Conservation (phyloP, 2,329 filamentous ascomycete genomes). For the Monilinia fructicola region DNA sequence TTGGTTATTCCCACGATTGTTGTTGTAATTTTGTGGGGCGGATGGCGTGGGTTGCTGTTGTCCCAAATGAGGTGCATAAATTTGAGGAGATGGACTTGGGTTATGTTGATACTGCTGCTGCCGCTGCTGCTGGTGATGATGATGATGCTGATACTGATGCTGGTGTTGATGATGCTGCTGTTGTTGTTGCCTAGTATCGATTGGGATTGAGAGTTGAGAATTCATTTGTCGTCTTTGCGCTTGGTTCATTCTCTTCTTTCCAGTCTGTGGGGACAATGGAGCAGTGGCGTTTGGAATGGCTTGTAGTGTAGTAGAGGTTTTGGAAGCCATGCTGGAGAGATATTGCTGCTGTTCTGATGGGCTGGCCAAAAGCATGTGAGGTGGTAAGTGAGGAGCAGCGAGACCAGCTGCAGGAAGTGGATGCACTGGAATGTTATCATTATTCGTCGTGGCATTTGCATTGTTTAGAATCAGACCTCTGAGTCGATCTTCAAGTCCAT, state of each 20-base stretch:
- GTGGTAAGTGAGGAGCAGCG: slow-evolving; percentile 27
- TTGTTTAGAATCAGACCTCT: slow-evolving; percentile 60
- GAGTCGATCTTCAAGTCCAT: slow-evolving; percentile 55
- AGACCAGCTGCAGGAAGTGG: slow-evolving; percentile 29
- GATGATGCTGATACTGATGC: neutral
- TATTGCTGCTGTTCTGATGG: slow-evolving; percentile 32
- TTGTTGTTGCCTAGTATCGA: slow-evolving; percentile 45
- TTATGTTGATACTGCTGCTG: slow-evolving; percentile 38
- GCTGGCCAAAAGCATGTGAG: slow-evolving; percentile 32
- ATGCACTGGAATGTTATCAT: slow-evolving; percentile 28
- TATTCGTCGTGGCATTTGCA: slow-evolving; percentile 34
- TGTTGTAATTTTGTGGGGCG: slow-evolving; percentile 18
- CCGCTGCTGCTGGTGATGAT: slow-evolving; percentile 33
- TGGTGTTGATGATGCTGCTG: slow-evolving; percentile 30
- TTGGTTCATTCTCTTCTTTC: slow-evolving; percentile 57
- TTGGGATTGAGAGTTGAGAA: slow-evolving; percentile 56
- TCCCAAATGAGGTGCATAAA: slow-evolving; percentile 20
- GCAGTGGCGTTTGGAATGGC: slow-evolving; percentile 30
- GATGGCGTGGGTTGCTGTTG: slow-evolving; percentile 25
- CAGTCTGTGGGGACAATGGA: slow-evolving; percentile 32
- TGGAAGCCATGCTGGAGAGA: slow-evolving; percentile 22
- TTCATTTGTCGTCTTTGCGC: slow-evolving; percentile 64
- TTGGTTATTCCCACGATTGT: slow-evolving; percentile 21
- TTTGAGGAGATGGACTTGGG: slow-evolving; percentile 38
- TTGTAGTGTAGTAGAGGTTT: neutral